Percentiles rank a stretch among this genome's conserved stretches.
Evolutionary conservation across 345 rosid genomes (phyloP).

Genomic region (Eucalyptus sp.): DNA sequence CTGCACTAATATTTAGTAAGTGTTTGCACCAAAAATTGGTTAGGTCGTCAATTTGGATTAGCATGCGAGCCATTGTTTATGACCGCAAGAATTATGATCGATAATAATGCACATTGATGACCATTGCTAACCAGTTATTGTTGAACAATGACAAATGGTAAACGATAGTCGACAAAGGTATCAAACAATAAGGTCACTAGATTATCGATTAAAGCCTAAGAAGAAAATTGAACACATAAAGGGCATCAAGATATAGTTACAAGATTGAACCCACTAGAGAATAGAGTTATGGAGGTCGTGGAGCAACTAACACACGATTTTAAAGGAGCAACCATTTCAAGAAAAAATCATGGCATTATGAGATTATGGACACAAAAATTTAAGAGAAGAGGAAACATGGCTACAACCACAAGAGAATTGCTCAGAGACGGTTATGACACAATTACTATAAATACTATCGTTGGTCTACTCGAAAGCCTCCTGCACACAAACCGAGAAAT

Average conservation of each 20-base stretch:
- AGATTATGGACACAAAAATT: background rate
- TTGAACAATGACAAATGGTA: background rate
- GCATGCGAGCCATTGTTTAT: background rate
- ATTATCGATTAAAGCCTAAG: background rate
- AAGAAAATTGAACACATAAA: background rate
- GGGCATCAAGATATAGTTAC: background rate
- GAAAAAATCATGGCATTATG: accelerated
- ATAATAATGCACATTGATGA: background rate
- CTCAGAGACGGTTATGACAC: accelerated
- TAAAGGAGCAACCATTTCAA: background rate
- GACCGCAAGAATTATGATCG: background rate
- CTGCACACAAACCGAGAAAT: accelerated
- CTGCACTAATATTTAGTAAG: background rate
- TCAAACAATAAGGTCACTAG: background rate
- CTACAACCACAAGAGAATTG: background rate
- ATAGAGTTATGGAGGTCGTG: background rate
- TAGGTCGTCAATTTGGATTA: no score
- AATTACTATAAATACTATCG: background rate
- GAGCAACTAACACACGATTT: background rate
- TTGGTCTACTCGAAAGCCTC: background rate
- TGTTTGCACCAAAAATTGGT: background rate
- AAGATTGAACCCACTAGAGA: background rate
- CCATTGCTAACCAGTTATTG: background rate
- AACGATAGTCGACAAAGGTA: accelerated
- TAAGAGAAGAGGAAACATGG: background rate